These are phyloP conservation scores for Xylariaceae sp. DNA, from an alignment of 2,329 filamentous ascomycete genomes.

Conservation along the genomic window DNA sequence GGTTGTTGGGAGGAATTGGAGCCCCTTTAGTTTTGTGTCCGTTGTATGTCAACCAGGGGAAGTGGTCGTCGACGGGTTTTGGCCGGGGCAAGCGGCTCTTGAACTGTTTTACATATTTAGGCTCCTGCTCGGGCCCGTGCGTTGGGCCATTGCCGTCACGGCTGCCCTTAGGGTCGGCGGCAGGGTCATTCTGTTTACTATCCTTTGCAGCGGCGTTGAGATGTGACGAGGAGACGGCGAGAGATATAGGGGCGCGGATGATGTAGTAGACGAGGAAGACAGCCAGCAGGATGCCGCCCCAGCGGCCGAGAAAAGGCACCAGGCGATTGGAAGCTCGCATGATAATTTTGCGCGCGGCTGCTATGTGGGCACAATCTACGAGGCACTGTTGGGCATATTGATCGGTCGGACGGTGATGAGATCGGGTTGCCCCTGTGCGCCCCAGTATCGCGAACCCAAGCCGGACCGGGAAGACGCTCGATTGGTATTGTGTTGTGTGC, in stretches of 20 bases:
- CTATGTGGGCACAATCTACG: slow-evolving; percentile 22
- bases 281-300: slow-evolving; percentile 27
- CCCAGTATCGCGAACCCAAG: slow-evolving; percentile 3
- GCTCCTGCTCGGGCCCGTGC: slow-evolving; percentile 13
- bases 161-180: neutral
- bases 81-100: slow-evolving; percentile 29
- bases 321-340: slow-evolving; percentile 28
- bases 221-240: slow-evolving; percentile 15
- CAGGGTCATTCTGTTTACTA: slow-evolving; percentile 3
- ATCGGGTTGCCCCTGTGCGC: slow-evolving; percentile 4
- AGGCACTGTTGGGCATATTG: slow-evolving; percentile 25
- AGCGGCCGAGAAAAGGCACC: slow-evolving; percentile 28
- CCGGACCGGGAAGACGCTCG: neutral
- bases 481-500: neutral
- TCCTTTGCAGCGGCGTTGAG: slow-evolving; percentile 3
- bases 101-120: slow-evolving; percentile 26
- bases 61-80: slow-evolving; percentile 35
- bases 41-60: slow-evolving; percentile 31
- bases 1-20: slow-evolving; percentile 30
- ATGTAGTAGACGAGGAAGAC: slow-evolving; percentile 31
- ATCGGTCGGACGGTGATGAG: slow-evolving; percentile 8
- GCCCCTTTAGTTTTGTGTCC: slow-evolving; percentile 23
- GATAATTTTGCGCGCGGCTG: slow-evolving; percentile 18
- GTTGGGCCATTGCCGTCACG: neutral
- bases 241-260: slow-evolving; percentile 26